Percentiles rank a stretch among this genome's conserved stretches.
Evolutionary conservation across 352 stramenopile genomes (phyloP).

Genomic region (Globisporangium megalacanthum): DNA sequence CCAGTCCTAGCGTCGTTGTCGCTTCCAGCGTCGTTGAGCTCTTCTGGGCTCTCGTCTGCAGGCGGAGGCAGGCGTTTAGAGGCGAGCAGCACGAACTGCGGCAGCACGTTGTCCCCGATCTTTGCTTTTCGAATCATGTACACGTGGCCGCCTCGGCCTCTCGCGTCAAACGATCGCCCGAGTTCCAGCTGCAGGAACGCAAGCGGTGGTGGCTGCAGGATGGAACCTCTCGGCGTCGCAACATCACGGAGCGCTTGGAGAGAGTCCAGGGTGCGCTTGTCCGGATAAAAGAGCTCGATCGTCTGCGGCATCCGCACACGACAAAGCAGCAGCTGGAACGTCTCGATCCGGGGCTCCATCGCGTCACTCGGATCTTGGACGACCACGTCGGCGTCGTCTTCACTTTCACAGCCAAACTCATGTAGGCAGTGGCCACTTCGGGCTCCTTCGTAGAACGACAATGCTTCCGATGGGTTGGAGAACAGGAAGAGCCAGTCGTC

Average conservation of each 20-base stretch:
- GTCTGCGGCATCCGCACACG: slow-evolving; percentile 30
- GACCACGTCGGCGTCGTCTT: background rate
- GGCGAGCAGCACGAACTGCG: slow-evolving; percentile 33
- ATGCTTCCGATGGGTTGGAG: slow-evolving; percentile 23
- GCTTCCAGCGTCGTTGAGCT: background rate
- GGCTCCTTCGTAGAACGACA: slow-evolving; percentile 26
- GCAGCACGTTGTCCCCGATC: slow-evolving; percentile 21
- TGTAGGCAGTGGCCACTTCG: no score
- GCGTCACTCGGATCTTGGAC: background rate
- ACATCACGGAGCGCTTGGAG: slow-evolving; percentile 20
- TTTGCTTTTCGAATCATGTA: slow-evolving; percentile 24
- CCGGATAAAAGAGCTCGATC: slow-evolving; percentile 27
- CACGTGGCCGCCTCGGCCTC: slow-evolving; percentile 15
- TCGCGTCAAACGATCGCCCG: background rate
- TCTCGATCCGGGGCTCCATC: slow-evolving; percentile 14
- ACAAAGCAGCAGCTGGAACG: slow-evolving; percentile 34
- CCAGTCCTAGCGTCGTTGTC: no score
- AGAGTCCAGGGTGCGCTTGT: slow-evolving; percentile 15
- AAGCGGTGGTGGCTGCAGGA: slow-evolving; percentile 22
- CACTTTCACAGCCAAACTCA: background rate
- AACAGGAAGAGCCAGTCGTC: slow-evolving; percentile 34
- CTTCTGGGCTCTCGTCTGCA: no score
- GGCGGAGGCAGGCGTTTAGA: slow-evolving; percentile 11
- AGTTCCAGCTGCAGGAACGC: slow-evolving; percentile 34
- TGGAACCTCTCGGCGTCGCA: slow-evolving; percentile 13